A percentile compares a stretch with the other conserved stretches of the same genome.
phyloP scores from a whole-genome alignment of 345 rosid genomes.

The Gossypium arboreum region DNA sequence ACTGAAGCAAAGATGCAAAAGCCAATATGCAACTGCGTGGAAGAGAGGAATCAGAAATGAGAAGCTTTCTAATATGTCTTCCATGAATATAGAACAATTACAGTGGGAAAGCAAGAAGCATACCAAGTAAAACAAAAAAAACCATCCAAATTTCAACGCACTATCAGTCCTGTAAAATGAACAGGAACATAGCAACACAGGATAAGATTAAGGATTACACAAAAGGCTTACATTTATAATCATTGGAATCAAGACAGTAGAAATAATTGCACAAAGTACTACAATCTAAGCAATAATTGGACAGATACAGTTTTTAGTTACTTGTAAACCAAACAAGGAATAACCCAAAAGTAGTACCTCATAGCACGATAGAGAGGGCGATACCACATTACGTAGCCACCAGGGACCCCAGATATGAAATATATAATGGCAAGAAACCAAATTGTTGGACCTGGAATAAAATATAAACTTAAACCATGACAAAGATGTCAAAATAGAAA shows the following conservation, averaged over 20 bases:
- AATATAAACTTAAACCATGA: slow-evolving; percentile 7
- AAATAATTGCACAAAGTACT: neutral
- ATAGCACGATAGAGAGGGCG: slow-evolving; percentile 96
- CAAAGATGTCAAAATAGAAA: slow-evolving; percentile 5
- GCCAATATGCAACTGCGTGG: slow-evolving; percentile 77
- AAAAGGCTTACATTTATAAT: neutral
- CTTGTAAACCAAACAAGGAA: slow-evolving; percentile 2
- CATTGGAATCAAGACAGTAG: neutral
- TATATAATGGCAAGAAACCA: slow-evolving; percentile 98
- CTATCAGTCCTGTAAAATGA: slow-evolving; percentile 83
- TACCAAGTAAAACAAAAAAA: slow-evolving; percentile 76
- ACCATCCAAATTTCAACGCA: slow-evolving; percentile 91
- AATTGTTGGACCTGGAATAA: slow-evolving; percentile 65
- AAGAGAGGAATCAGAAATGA: slow-evolving; percentile 21
- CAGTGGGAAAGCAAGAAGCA: slow-evolving; percentile 19
- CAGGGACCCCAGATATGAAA: slow-evolving; percentile 86
- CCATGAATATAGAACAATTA: slow-evolving; percentile 11
- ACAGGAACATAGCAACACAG: slow-evolving; percentile 1
- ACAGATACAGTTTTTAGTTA: neutral
- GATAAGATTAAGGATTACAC: neutral
- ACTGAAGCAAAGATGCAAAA: slow-evolving; percentile 84
- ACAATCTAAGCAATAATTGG: neutral
- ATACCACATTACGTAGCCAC: slow-evolving; percentile 86
- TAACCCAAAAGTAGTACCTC: slow-evolving; percentile 49
- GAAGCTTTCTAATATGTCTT: slow-evolving; percentile 14